Conservation (phyloP, 768 basidiomycete species). For the Asterophora parasitica region DNA sequence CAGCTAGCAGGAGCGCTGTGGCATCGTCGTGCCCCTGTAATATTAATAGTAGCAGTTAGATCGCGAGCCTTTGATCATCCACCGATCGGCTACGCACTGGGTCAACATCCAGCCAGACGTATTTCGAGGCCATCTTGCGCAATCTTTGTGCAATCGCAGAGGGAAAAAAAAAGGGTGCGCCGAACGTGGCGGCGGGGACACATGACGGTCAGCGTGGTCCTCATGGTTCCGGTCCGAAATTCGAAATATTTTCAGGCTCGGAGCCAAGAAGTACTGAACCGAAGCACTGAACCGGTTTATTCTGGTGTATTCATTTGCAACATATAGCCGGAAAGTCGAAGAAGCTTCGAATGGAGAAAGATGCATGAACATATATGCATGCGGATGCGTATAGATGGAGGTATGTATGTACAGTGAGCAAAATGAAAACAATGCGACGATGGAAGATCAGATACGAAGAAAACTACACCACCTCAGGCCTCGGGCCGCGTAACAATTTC, state of each 20-base stretch:
- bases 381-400: neutral
- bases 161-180: neutral
- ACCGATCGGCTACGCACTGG: slow-evolving; percentile 37
- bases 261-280: no score
- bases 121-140: slow-evolving; percentile 21
- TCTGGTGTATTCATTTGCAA: no score
- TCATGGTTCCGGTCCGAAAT: no score
- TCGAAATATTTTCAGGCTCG: no score
- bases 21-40: slow-evolving; percentile 86
- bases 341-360: no score
- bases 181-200: neutral
- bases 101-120: slow-evolving; percentile 64
- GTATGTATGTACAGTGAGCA: neutral
- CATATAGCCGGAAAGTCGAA: no score
- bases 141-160: neutral
- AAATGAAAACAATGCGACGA: slow-evolving; percentile 11
- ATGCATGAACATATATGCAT: neutral
- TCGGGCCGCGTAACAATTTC: slow-evolving; percentile 11
- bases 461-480: slow-evolving; percentile 13
- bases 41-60: no score
- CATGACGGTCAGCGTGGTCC: neutral
- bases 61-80: neutral
- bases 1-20: slow-evolving; percentile 72
- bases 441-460: neutral
- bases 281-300: no score